Evolutionary conservation across 2,329 filamentous ascomycete species (phyloP).

Genomic region (Penicillium oxalicum): DNA sequence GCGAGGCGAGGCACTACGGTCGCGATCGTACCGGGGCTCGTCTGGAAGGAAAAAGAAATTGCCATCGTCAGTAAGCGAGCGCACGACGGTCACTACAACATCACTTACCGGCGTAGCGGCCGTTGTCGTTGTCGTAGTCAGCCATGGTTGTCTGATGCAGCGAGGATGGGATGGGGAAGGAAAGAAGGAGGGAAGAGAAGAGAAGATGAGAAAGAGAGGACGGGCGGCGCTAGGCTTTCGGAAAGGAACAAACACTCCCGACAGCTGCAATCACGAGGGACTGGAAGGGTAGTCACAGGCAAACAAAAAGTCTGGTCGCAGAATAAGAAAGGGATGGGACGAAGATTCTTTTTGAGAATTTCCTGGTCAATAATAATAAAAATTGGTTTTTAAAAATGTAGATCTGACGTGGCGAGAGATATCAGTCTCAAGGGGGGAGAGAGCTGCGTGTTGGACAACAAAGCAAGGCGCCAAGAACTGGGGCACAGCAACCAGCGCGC

Average conservation of each 20-base stretch:
- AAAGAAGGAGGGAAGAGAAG: slow-evolving; percentile 19
- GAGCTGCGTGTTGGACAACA: slow-evolving; percentile 8
- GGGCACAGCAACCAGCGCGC: neutral
- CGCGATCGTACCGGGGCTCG: slow-evolving; percentile 60
- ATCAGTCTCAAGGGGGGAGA: neutral
- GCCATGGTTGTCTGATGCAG: slow-evolving; percentile 33
- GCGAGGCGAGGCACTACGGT: slow-evolving; percentile 61
- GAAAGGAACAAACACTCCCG: slow-evolving; percentile 18
- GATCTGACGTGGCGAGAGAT: slow-evolving; percentile 6
- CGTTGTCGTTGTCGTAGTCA: slow-evolving; percentile 62
- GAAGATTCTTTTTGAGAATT: too few relatives aligned
- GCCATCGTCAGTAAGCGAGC: slow-evolving; percentile 1
- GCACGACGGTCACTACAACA: neutral
- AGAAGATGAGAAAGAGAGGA: slow-evolving; percentile 18
- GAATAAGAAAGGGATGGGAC: neutral
- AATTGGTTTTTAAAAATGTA: neutral
- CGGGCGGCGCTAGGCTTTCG: slow-evolving; percentile 11
- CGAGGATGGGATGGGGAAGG: slow-evolving; percentile 15
- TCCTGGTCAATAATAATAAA: too few relatives aligned
- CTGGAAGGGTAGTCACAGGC: neutral
- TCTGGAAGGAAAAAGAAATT: slow-evolving; percentile 32
- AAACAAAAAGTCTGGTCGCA: slow-evolving; percentile 2
- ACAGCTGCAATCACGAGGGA: slow-evolving; percentile 4
- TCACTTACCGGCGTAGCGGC: slow-evolving; percentile 59
- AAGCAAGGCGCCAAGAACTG: slow-evolving; percentile 11